Evolutionary conservation across 2,329 filamentous ascomycete genomes (phyloP).

Genomic region (Fusarium hostae): DNA sequence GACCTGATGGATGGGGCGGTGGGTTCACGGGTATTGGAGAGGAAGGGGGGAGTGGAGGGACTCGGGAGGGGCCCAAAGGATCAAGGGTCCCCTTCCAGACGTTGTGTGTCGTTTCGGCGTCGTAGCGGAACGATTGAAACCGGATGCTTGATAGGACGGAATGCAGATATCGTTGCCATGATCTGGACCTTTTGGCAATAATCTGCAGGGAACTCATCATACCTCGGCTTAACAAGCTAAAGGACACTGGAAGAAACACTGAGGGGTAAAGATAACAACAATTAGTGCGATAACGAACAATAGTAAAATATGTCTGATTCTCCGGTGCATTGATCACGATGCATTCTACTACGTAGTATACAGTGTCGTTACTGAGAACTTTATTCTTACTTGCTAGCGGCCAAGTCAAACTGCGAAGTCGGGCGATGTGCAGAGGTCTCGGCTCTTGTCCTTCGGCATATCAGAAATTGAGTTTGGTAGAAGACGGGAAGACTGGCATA

Average conservation of each 20-base stretch:
- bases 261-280: conserved; percentile 11
- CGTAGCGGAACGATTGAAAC: not conserved
- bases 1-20: conserved; percentile 31
- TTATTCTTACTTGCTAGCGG: not conserved
- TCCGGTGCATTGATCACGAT: not conserved
- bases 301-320: not conserved
- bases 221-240: conserved; percentile 4
- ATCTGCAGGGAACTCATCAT: not conserved
- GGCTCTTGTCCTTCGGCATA: conserved; percentile 15
- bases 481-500: not conserved
- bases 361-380: not conserved
- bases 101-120: not conserved
- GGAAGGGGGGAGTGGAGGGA: not conserved
- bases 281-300: not conserved
- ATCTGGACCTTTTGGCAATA: conserved; percentile 7
- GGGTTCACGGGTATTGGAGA: conserved; percentile 4
- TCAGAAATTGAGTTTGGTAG: conserved; percentile 5
- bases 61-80: not conserved
- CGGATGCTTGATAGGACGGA: not conserved
- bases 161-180: not conserved
- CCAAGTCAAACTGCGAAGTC: not conserved
- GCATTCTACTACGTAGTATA: not conserved
- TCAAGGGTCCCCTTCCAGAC: conserved; percentile 9
- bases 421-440: not conserved
- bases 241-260: not conserved